Percentiles rank a stretch among this genome's conserved stretches.
phyloP scores from a whole-genome alignment of 345 rosid species.

The Hibiscus tridactylites region DNA sequence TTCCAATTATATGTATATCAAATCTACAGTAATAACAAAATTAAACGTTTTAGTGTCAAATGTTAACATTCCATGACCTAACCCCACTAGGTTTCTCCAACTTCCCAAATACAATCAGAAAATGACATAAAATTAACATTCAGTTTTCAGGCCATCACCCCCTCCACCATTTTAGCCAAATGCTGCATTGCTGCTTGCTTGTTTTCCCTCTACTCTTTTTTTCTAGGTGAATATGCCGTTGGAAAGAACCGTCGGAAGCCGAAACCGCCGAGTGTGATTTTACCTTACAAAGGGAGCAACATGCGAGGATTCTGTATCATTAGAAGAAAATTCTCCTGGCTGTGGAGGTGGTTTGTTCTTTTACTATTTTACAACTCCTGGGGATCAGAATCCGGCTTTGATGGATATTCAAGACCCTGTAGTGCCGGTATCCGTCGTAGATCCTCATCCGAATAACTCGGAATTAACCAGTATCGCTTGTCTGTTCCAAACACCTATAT shows the following conservation, averaged over 20 bases:
- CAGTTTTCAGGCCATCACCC: constrained; percentile 1
- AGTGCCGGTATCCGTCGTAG: constrained; percentile 74
- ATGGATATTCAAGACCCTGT: constrained; percentile 89
- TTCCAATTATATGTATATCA: constrained; percentile 19
- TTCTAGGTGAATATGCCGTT: constrained; percentile 5
- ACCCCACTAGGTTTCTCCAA: not conserved
- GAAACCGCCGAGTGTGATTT: not conserved
- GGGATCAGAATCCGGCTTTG: constrained; percentile 68
- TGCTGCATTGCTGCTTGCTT: not conserved
- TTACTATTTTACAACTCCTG: constrained; percentile 42
- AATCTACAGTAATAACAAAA: not conserved
- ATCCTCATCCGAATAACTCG: constrained; percentile 83
- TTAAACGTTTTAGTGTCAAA: not conserved
- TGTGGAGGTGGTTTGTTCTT: constrained; percentile 24
- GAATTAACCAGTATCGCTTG: constrained; percentile 71
- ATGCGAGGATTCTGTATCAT: too few relatives aligned
- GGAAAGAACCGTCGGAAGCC: constrained; percentile 20
- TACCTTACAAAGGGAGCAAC: not conserved
- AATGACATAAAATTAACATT: not conserved
- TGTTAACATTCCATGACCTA: constrained; percentile 10
- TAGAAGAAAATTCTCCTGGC: too few relatives aligned
- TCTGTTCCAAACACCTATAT: constrained; percentile 86
- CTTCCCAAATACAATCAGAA: too few relatives aligned
- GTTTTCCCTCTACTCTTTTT: constrained; percentile 8
- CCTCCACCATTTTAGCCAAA: constrained; percentile 4